These are phyloP conservation scores for Sicyos baderoa DNA, from an alignment of 306 rosid genomes.

Conservation along the genomic window DNA sequence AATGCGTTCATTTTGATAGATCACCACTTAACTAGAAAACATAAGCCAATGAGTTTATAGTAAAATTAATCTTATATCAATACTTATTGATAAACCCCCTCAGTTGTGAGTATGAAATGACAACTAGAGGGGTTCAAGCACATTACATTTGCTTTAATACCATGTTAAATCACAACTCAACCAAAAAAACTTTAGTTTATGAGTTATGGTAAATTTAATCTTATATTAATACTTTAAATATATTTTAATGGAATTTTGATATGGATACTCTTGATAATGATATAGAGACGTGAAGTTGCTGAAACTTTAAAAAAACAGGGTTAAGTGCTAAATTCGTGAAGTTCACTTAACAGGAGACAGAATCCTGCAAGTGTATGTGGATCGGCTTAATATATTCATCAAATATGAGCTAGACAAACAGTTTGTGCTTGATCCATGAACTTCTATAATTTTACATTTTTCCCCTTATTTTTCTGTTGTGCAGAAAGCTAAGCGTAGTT, in stretches of 20 bases:
- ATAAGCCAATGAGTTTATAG: not conserved
- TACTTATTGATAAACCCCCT: too few relatives aligned
- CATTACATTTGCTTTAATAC: not conserved
- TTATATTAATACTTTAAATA: not conserved
- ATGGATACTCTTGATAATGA: not conserved
- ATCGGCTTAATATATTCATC: not conserved
- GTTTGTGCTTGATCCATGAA: constrained; percentile 2
- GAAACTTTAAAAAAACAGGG: constrained; percentile 7
- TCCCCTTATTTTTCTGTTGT: constrained; percentile 13
- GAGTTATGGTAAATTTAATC: not conserved
- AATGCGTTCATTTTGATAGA: not conserved
- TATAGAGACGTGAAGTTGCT: constrained; percentile 6
- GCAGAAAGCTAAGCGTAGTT: constrained; percentile 91
- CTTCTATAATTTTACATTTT: not conserved
- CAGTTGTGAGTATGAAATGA: not conserved
- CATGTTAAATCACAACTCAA: not conserved
- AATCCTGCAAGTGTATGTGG: not conserved
- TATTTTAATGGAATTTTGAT: not conserved
- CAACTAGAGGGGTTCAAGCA: not conserved
- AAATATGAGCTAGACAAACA: not conserved
- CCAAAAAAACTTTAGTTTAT: not conserved
- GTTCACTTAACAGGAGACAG: not conserved
- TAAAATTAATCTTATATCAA: too few relatives aligned
- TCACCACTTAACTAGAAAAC: not conserved
- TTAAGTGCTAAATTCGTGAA: not conserved